Evolutionary conservation across 768 basidiomycete genomes (phyloP).

Genomic region (Russula vinacea): DNA sequence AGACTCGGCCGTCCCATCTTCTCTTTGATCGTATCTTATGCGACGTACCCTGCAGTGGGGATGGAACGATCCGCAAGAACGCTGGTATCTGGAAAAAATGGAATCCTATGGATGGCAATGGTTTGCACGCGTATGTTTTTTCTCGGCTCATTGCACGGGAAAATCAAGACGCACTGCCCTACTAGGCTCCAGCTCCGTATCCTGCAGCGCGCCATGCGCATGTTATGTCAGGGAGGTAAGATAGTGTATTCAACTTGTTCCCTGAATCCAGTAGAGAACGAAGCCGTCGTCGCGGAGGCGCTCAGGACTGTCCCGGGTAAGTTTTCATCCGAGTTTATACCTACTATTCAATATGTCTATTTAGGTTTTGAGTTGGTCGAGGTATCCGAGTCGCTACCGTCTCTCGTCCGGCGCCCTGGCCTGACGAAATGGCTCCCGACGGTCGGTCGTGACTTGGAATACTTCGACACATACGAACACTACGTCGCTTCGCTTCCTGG

Average conservation of each 20-base stretch:
- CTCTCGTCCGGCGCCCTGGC: conserved; percentile 73
- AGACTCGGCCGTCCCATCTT: conserved; percentile 43
- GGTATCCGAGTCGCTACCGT: conserved; percentile 65
- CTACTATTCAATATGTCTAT: neutral
- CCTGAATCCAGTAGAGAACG: conserved; percentile 94
- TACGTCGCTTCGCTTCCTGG: conserved; percentile 52
- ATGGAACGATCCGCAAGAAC: conserved; percentile 95
- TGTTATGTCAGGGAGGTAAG: conserved; percentile 80
- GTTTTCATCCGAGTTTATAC: conserved; percentile 24
- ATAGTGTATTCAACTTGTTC: conserved; percentile 99
- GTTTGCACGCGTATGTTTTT: conserved; percentile 70
- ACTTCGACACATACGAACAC: conserved; percentile 58
- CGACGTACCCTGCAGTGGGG: conserved; percentile 97
- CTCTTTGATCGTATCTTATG: conserved; percentile 92
- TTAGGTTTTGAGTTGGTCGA: conserved; percentile 78
- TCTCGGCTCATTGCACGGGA: neutral
- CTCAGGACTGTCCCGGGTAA: conserved; percentile 67
- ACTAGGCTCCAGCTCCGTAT: conserved; percentile 87
- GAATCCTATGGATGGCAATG: conserved; percentile 86
- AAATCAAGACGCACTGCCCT: neutral
- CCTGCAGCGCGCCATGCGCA: conserved; percentile 85
- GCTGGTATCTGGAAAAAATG: conserved; percentile 92
- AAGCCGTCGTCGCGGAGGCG: conserved; percentile 88
- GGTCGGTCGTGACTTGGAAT: conserved; percentile 50
- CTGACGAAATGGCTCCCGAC: conserved; percentile 76